These are phyloP conservation scores for Fusarium xyrophilum DNA, from an alignment of 2,329 filamentous ascomycete species.

Conservation along the genomic window DNA sequence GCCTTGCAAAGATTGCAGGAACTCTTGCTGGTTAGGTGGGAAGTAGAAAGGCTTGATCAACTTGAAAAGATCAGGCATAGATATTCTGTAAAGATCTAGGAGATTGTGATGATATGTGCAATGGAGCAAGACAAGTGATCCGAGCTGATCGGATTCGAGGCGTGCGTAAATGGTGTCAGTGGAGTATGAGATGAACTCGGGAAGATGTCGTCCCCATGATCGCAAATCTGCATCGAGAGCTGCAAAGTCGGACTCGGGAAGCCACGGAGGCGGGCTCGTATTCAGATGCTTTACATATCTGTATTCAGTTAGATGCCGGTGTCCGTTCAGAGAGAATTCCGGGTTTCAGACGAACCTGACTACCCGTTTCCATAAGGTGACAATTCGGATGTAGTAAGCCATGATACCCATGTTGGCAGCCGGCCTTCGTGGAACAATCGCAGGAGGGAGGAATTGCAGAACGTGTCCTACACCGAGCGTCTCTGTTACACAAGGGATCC, in stretches of 20 bases:
- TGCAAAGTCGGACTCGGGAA: slow-evolving; percentile 52
- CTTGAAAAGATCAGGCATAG: slow-evolving; percentile 55
- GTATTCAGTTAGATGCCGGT: slow-evolving; percentile 11
- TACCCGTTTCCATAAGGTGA: slow-evolving; percentile 51
- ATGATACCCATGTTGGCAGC: slow-evolving; percentile 54
- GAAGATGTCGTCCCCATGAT: slow-evolving; percentile 52
- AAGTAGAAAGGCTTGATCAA: slow-evolving; percentile 51
- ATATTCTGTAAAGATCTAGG: slow-evolving; percentile 55
- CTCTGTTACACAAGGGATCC: slow-evolving; percentile 50
- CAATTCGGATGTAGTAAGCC: slow-evolving; percentile 53
- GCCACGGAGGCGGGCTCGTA: slow-evolving; percentile 51
- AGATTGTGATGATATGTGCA: slow-evolving; percentile 57
- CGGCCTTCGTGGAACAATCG: slow-evolving; percentile 49
- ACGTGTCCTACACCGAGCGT: slow-evolving; percentile 52
- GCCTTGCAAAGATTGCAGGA: slow-evolving; percentile 47
- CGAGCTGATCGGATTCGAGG: slow-evolving; percentile 55
- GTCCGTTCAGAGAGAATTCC: neutral
- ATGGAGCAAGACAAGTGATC: slow-evolving; percentile 53
- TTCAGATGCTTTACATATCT: slow-evolving; percentile 54
- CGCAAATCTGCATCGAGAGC: slow-evolving; percentile 50
- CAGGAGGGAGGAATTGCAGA: slow-evolving; percentile 49
- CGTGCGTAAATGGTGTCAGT: slow-evolving; percentile 55
- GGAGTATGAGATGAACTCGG: slow-evolving; percentile 53
- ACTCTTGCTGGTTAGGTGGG: slow-evolving; percentile 48
- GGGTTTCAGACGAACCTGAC: slow-evolving; percentile 43